Evolutionary conservation across 768 basidiomycete species (phyloP), one percentile per base, ranked within the genome.

Genomic region (Pleurotus platypus): DNA sequence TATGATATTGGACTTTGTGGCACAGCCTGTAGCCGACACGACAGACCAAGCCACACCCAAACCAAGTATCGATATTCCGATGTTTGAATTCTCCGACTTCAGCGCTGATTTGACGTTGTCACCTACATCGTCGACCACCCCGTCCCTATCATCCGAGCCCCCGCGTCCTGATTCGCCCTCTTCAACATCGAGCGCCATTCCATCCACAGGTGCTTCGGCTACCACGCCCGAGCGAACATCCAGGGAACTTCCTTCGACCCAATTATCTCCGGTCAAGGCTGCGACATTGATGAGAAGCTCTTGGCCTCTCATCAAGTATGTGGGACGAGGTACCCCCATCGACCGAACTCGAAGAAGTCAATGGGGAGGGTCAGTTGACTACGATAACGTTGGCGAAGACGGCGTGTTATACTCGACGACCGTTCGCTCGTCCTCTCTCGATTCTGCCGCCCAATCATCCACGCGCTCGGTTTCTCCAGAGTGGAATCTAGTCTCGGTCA

Each of bases 261-360:
- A 66, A 9, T 62, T 68, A 30, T 61, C 69, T 4, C 63, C 69
- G 15, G 57, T 64, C 16, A 67, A 69, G 4, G 60, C 67, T 1
- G 62, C 70, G 0, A 65, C 71, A 0, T 60, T 67, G n/a, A 60
- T 68, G 11, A 65, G 73, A 7, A 75, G 76, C 4, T 76, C 80
- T 1, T 78, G 77, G 76, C 78, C 78, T 0, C 65, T 76, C 15
- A 64, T 74, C 39, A 69, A 68, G 47, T 78, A 78, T 59, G 73
- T 79, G 5, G 79, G 77, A 9, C 70, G 78, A 18, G 79, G 79
- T 1, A 82, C 80, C 1, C 80, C 78, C 1, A 72, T 80, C 15
- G 79, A 80, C 60, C 72, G 66, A 13, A 72, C 64, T 37, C 67
- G 79, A 51, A 65, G 74, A 22, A 67, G 72, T 20, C 75, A 80